Evolutionary conservation across 768 basidiomycete species (phyloP), one percentile per base, ranked within the genome.

Genomic region (Neoboletus brunneissimus): DNA sequence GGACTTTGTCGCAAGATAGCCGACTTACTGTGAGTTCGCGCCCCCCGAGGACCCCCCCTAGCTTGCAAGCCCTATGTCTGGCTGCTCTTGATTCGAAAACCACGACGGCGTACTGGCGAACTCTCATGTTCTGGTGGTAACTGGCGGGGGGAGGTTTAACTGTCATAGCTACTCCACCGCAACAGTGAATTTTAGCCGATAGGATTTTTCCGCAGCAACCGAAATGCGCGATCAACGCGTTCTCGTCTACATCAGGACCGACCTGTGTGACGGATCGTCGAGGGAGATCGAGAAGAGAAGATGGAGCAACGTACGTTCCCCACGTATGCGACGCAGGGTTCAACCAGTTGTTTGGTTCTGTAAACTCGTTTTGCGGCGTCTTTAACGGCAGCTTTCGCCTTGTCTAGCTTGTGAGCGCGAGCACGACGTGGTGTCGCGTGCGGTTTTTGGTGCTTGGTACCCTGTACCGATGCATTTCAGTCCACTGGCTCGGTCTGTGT

Each of bases 291-390:
- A 45, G 44, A 51, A 9, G 25, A 42, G 47, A 42, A n/a, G 5
- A 34, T 11, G 10, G 37, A 6, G 13, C 12, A 15, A 73, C 84
- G 58, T 61, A 88, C 87, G 64, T 88, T 88, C 40, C 87, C 86
- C 20, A 86, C 81, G 60, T 75, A 87, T 23, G 83, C 76, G 55
- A 72, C 74, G 32, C 66, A 68, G 53, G 66, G 67, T 9, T 61
- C 66, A 10, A 18, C 46, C 22, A 56, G 7, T 7, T 52, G 53
- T 20, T 58, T 63, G 27, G 55, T 47, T 20, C 3, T 57, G 34
- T 53, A 50, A 11, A 10, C 51, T 18, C 62, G 67, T 50, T 60
- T 67, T 20, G 58, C 58, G 11, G 67, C 64, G 1, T 59, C 52
- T 15, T 60, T 63, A 41, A 53, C 48, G 18, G 62, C 60, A 20